Evolutionary conservation across 768 basidiomycete species (phyloP).

Genomic region (Naematelia encephala): DNA sequence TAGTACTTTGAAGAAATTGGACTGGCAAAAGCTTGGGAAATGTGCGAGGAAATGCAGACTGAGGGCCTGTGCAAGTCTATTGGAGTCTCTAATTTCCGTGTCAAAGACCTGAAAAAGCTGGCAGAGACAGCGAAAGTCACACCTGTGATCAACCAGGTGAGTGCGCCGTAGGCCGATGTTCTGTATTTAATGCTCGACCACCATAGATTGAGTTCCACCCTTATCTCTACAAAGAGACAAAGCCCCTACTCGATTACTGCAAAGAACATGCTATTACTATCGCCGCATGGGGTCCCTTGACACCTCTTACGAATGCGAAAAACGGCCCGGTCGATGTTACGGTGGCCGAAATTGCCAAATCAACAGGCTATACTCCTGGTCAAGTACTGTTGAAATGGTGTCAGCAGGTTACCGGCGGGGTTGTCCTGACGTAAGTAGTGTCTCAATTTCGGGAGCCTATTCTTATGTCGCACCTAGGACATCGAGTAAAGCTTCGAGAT

Average conservation of each 20-base stretch:
- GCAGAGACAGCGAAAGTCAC: constrained; percentile 41
- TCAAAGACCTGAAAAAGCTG: constrained; percentile 48
- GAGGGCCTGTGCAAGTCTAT: constrained; percentile 54
- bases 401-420: constrained; percentile 24
- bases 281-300: constrained; percentile 35
- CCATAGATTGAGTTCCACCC: constrained; percentile 53
- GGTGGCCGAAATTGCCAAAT: constrained; percentile 16
- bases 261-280: constrained; percentile 40
- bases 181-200: background rate
- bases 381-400: constrained; percentile 41
- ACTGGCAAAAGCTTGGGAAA: constrained; percentile 61
- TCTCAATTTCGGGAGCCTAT: background rate
- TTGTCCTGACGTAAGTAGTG: constrained; percentile 29
- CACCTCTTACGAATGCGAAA: constrained; percentile 19
- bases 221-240: constrained; percentile 34
- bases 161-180: background rate
- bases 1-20: too few species aligned
- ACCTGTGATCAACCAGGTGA: constrained; percentile 50
- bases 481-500: background rate
- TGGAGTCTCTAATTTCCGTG: constrained; percentile 52
- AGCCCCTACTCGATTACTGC: constrained; percentile 40
- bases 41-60: constrained; percentile 60
- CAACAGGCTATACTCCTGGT: constrained; percentile 22
- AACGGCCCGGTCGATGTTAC: constrained; percentile 28
- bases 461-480: too few species aligned